Conservation (phyloP, 129 eudicot species). For the Cynara cardunculus region DNA sequence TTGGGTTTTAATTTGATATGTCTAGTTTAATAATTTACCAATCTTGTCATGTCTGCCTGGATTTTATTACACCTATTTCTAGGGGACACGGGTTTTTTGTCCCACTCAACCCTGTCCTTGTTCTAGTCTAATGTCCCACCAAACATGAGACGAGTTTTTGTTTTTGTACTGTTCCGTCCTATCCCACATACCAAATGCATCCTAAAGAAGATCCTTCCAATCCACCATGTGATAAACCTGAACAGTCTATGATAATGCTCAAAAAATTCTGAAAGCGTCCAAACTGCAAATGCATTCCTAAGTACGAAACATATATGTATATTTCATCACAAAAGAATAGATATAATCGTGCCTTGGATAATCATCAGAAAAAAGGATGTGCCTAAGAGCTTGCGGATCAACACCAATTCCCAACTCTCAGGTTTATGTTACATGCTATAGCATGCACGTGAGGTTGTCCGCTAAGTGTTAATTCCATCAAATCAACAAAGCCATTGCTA, state of each 20-base stretch:
- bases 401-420: background rate
- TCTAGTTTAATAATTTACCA: background rate
- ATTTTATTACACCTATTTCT: too few relatives aligned
- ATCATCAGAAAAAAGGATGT: background rate
- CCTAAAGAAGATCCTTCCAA: too few relatives aligned
- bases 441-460: background rate
- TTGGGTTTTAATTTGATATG: background rate
- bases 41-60: background rate
- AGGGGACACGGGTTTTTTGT: background rate
- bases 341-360: background rate
- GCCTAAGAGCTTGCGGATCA: background rate
- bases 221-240: too few relatives aligned
- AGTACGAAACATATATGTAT: background rate
- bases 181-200: too few relatives aligned
- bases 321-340: background rate
- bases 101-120: background rate
- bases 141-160: too few relatives aligned
- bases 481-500: background rate
- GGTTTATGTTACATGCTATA: background rate
- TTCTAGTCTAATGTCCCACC: too few relatives aligned
- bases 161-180: too few relatives aligned
- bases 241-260: too few relatives aligned
- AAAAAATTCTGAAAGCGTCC: background rate
- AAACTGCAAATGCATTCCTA: background rate
- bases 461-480: background rate